Conservation (phyloP, 169 alveolate species). For the Sarcocystis neurona region DNA sequence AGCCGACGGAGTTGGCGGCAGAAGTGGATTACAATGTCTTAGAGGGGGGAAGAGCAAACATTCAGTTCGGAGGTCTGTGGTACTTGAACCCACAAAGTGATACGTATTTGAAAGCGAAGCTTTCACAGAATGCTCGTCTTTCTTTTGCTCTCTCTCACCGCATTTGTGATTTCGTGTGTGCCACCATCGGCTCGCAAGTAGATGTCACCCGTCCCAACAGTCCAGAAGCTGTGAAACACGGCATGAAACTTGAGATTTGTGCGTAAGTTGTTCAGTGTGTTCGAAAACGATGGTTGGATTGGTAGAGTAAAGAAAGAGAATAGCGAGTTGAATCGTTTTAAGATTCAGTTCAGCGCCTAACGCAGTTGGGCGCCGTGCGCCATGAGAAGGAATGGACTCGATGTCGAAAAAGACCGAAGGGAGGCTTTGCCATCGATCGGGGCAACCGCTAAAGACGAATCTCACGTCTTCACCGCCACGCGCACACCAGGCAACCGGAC, state of each 20-base stretch:
- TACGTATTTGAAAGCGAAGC: conserved; percentile 50
- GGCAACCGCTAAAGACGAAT: too few species aligned
- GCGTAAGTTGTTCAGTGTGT: background rate
- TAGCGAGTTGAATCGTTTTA: too few species aligned
- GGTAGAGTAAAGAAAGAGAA: too few species aligned
- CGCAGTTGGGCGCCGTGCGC: too few species aligned
- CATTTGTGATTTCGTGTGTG: conserved; percentile 47
- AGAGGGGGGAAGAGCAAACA: conserved; percentile 42
- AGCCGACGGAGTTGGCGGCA: conserved; percentile 53
- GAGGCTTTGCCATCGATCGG: too few species aligned
- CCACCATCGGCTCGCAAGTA: conserved; percentile 62
- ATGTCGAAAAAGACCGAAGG: too few species aligned
- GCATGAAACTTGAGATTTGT: conserved; percentile 47
- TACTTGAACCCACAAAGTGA: conserved; percentile 55
- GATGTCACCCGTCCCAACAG: conserved; percentile 46
- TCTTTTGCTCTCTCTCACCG: conserved; percentile 60
- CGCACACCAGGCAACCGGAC: too few species aligned
- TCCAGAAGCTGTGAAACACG: conserved; percentile 51
- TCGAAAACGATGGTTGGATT: background rate
- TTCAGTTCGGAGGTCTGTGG: conserved; percentile 63
- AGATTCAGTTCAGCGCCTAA: too few species aligned
- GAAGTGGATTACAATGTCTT: conserved; percentile 53
- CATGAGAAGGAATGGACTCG: too few species aligned
- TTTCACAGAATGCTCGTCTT: conserved; percentile 50
- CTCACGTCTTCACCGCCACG: too few species aligned